phyloP scores from a whole-genome alignment of 768 basidiomycete genomes.

The Crassisporium funariophilum region DNA sequence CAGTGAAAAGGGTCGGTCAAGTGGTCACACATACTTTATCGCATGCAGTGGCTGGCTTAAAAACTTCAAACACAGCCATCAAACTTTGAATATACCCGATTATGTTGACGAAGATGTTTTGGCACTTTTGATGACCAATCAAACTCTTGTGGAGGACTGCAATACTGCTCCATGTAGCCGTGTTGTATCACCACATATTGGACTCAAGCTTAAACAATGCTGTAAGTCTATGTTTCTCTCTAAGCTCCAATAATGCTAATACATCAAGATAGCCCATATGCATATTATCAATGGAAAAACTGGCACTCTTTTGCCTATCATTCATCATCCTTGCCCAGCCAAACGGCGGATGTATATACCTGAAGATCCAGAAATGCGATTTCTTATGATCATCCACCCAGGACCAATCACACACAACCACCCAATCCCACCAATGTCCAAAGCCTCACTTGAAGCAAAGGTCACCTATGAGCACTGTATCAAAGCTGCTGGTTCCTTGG shows the following conservation, averaged over 20 bases:
- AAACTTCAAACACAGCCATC: neutral
- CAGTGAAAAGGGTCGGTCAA: neutral
- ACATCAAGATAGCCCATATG: neutral
- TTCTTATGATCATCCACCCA: neutral
- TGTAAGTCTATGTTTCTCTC: neutral
- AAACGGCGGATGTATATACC: neutral
- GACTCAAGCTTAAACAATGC: neutral
- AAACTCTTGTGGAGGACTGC: neutral
- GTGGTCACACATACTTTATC: neutral
- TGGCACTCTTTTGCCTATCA: neutral
- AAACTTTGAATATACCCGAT: neutral
- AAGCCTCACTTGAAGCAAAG: neutral
- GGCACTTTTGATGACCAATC: neutral
- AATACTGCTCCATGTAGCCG: neutral
- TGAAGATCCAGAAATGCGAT: neutral
- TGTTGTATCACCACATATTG: neutral
- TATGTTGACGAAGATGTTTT: neutral
- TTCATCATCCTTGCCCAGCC: neutral
- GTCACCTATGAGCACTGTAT: neutral
- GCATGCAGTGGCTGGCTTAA: neutral
- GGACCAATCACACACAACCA: neutral
- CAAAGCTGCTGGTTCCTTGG: neutral
- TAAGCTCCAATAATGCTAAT: neutral
- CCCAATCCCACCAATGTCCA: neutral
- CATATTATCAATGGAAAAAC: neutral